A percentile compares a stretch with the other conserved stretches of the same genome.
These are phyloP conservation scores for Coniochaeta sp. DNA, from an alignment of 2,329 filamentous ascomycete genomes.

Conservation along the genomic window DNA sequence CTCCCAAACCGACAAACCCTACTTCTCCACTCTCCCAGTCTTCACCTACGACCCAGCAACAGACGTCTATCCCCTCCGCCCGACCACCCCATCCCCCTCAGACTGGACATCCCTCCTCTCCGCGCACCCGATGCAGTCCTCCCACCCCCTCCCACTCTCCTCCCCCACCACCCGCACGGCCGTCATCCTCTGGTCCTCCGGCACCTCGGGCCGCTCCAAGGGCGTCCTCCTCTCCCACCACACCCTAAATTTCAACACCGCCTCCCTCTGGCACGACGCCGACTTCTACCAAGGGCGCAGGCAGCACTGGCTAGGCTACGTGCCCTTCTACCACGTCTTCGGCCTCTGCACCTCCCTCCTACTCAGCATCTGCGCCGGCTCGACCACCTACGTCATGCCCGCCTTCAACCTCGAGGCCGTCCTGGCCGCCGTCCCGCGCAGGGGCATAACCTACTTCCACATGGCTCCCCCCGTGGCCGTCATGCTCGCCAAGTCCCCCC, in stretches of 20 bases:
- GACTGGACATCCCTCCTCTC: constrained; percentile 58
- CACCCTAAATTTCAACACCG: constrained; percentile 54
- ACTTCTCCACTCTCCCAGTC: constrained; percentile 41
- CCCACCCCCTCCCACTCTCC: constrained; percentile 30
- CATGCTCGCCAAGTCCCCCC: constrained; percentile 60
- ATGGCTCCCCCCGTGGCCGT: constrained; percentile 66
- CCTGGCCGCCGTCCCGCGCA: constrained; percentile 52
- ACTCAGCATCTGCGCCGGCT: constrained; percentile 41
- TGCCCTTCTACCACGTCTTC: constrained; percentile 64
- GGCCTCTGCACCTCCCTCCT: constrained; percentile 51
- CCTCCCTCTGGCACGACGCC: constrained; percentile 40
- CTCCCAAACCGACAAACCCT: constrained; percentile 22
- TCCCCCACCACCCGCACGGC: constrained; percentile 55
- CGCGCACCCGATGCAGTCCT: constrained; percentile 39
- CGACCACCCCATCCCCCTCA: constrained; percentile 8
- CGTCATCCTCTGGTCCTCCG: constrained; percentile 39
- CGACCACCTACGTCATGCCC: constrained; percentile 61
- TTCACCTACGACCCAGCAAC: constrained; percentile 42
- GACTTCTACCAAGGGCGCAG: constrained; percentile 28
- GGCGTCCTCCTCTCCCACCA: constrained; percentile 65
- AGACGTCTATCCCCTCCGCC: constrained; percentile 23
- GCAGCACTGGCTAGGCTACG: constrained; percentile 49
- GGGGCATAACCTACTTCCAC: constrained; percentile 55
- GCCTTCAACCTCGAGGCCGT: constrained; percentile 61
- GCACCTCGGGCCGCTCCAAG: constrained; percentile 68